A percentile compares a stretch with the other conserved stretches of the same genome.
Conservation (phyloP, 345 rosid species). For the Leavenworthia alabamica region DNA sequence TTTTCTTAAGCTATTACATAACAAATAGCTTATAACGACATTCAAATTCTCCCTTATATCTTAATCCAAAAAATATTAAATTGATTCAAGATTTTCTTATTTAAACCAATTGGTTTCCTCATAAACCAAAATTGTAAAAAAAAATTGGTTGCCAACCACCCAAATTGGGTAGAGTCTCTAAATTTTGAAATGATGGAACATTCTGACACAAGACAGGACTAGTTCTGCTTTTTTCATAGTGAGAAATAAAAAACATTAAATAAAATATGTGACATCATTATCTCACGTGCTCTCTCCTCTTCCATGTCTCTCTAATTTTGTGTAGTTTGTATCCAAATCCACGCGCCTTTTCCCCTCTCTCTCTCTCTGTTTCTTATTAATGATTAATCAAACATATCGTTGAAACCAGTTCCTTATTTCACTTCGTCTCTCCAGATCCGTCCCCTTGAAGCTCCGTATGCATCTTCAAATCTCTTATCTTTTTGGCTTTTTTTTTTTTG, state of each 20-base stretch:
- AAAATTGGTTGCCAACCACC: neutral
- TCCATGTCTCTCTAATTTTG: slow-evolving; percentile 14
- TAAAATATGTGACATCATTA: slow-evolving; percentile 34
- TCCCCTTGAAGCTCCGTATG: slow-evolving; percentile 20
- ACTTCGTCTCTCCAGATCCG: slow-evolving; percentile 44
- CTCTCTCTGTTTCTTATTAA: slow-evolving; percentile 14
- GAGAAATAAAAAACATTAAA: neutral
- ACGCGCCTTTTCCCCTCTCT: slow-evolving; percentile 39
- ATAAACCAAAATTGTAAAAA: neutral
- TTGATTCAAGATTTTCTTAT: too few species aligned
- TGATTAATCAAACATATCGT: slow-evolving; percentile 5
- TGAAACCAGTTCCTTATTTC: slow-evolving; percentile 20
- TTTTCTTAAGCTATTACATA: too few species aligned
- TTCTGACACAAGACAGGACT: slow-evolving; percentile 27
- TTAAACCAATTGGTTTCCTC: too few species aligned
- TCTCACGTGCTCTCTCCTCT: slow-evolving; percentile 49
- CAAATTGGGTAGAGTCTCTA: neutral
- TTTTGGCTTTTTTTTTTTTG: neutral
- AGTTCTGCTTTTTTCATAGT: slow-evolving; percentile 8
- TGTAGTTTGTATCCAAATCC: slow-evolving; percentile 25
- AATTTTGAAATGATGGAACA: neutral
- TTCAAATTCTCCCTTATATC: too few species aligned
- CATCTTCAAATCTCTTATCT: slow-evolving; percentile 1
- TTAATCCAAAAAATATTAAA: too few species aligned
- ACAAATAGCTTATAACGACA: too few species aligned